Conservation (phyloP, 176 grass and related monocot species). For the Elymus sibiricus region DNA sequence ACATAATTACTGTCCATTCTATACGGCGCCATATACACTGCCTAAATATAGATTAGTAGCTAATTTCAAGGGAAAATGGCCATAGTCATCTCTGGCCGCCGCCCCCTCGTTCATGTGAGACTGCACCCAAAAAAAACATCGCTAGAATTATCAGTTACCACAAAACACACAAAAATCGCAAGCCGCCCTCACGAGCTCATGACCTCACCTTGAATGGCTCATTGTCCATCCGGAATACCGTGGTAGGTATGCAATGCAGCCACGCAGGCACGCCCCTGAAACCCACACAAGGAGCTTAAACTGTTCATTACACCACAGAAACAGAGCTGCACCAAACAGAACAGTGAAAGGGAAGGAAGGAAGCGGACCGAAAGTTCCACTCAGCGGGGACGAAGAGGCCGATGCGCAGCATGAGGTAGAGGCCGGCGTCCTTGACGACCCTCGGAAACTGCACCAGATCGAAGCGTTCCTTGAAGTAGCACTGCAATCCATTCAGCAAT, state of each 20-base stretch:
- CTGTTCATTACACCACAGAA: background rate
- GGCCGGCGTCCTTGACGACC: conserved; percentile 66
- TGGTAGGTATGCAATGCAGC: conserved; percentile 83
- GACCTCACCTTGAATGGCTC: conserved; percentile 78
- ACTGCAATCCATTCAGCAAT: conserved; percentile 47
- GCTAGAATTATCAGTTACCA: background rate
- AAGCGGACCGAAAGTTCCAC: conserved; percentile 70
- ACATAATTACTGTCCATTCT: too few species aligned
- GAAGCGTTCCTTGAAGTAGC: conserved; percentile 92
- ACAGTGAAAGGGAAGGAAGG: background rate
- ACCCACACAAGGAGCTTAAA: background rate
- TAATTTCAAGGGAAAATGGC: too few species aligned
- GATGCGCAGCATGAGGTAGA: conserved; percentile 90
- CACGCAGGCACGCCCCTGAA: conserved; percentile 86
- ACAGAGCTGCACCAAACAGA: background rate
- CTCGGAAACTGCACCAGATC: conserved; percentile 75
- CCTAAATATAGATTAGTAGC: too few species aligned
- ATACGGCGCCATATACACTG: too few species aligned
- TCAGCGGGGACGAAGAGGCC: conserved; percentile 86
- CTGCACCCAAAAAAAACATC: conserved; percentile 32
- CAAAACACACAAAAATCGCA: background rate
- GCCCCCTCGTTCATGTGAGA: conserved; percentile 79
- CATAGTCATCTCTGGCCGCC: too few species aligned
- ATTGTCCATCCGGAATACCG: conserved; percentile 61
- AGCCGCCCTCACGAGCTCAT: too few species aligned